Conservation (phyloP, 2,329 filamentous ascomycete genomes). For the Pseudocercospora ulei region DNA sequence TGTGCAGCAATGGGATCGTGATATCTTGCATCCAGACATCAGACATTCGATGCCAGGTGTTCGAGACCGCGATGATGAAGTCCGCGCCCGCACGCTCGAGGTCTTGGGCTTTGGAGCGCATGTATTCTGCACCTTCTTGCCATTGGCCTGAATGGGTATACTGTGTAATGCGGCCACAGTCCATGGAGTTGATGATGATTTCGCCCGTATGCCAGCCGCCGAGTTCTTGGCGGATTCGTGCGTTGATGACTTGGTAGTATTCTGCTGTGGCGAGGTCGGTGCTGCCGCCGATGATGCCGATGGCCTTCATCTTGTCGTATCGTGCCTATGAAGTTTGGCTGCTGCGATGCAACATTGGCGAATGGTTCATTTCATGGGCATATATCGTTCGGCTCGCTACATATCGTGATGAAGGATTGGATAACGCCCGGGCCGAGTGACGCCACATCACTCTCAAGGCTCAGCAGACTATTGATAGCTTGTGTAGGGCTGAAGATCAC, state of each 20-base stretch:
- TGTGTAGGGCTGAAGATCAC: no score
- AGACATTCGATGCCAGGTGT: background rate
- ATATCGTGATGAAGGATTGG: no score
- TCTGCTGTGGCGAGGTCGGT: slow-evolving; percentile 1
- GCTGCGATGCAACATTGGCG: no score
- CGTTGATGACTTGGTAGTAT: background rate
- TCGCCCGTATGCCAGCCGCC: background rate
- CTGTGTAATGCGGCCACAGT: background rate
- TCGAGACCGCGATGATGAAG: background rate
- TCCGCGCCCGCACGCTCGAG: background rate
- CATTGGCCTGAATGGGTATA: background rate
- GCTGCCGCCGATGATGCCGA: background rate
- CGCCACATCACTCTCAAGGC: no score
- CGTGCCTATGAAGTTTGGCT: no score
- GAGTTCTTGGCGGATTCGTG: background rate
- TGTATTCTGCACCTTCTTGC: background rate
- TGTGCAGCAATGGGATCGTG: background rate
- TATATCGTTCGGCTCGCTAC: no score
- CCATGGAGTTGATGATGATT: slow-evolving; percentile 1
- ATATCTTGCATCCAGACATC: background rate
- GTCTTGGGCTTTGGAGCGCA: background rate
- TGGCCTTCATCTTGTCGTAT: no score
- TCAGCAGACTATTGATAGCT: no score
- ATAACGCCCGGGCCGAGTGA: no score
- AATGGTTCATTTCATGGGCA: no score